Base-by-base conservation (phyloP, 257 asterid genomes). In the Gentiana macrophylla region DNA sequence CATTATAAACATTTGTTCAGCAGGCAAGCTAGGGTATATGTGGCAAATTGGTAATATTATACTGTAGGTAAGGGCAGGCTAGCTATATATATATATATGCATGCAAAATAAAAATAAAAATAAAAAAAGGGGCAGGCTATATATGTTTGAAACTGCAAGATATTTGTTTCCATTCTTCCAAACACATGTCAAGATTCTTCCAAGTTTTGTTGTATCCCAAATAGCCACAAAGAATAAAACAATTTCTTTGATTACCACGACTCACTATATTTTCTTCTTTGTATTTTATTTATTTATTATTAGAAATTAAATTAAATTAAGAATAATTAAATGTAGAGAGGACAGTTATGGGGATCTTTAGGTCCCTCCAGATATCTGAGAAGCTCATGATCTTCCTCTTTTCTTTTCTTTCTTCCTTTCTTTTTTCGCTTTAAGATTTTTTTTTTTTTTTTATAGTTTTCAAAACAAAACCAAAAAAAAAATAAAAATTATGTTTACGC, bases 121-220 rank as follows among this genome's bases (percentile, higher is more conserved):
- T 49, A 32, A n/a, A 32, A 6, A 38, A 6, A 38, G n/a, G n/a
- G n/a, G n/a, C n/a, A n/a, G n/a, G n/a, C n/a, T n/a, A n/a, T n/a
- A n/a, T n/a, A n/a, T 1, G 13, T 9, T 13, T 37, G 12, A 48
- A 37, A 35, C 37, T 55, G 56, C 48, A 50, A 55, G 36, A 4
- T 24, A 35, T 38, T 56, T 46, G n/a, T 41, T 43, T 32, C 35
- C 70, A 65, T 57, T 59, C 55, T 44, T 43, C 64, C 55, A 59
- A 59, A 55, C 70, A 66, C 70, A 13, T 59, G 71, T 49, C 64
- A 9, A 47, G 57, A 37, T 59, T 59, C 65, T 66, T 55, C n/a
- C 61, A 65, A 59, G 70, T 66, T 61, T 41, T 12, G 60, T 6
- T 61, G 55, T 53, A 59, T 73, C 68, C 58, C 64, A 55, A 62